A percentile compares a stretch with the other conserved stretches of the same genome.
Evolutionary conservation across 2,329 filamentous ascomycete species (phyloP).

Genomic region (Fusarium subtropicale): DNA sequence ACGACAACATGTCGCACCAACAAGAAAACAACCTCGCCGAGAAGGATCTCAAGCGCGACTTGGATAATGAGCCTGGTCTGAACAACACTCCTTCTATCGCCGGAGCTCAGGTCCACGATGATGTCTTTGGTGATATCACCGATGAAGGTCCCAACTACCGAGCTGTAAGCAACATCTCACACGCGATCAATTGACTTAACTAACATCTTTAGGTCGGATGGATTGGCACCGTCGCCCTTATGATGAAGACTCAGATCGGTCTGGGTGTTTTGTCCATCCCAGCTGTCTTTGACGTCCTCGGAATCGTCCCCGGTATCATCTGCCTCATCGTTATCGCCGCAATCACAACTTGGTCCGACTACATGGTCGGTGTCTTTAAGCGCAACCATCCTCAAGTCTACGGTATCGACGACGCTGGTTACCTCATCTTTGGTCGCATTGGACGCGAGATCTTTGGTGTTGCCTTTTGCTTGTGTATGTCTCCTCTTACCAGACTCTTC

Average conservation of each 20-base stretch:
- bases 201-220: slow-evolving; percentile 53
- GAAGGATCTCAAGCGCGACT: slow-evolving; percentile 32
- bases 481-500: rapidly evolving
- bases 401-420: slow-evolving; percentile 64
- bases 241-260: slow-evolving; percentile 62
- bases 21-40: slow-evolving; percentile 22
- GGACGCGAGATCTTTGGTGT: slow-evolving; percentile 58
- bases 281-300: slow-evolving; percentile 58
- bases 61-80: slow-evolving; percentile 18
- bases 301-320: slow-evolving; percentile 61
- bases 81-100: slow-evolving; percentile 10
- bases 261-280: slow-evolving; percentile 62
- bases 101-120: slow-evolving; percentile 39
- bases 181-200: not conserved
- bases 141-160: slow-evolving; percentile 50
- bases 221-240: slow-evolving; percentile 58
- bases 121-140: slow-evolving; percentile 49
- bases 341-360: slow-evolving; percentile 63
- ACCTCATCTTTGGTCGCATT: slow-evolving; percentile 59
- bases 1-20: slow-evolving; percentile 28
- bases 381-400: slow-evolving; percentile 63
- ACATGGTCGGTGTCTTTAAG: slow-evolving; percentile 64
- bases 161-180: slow-evolving; percentile 40
- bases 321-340: slow-evolving; percentile 54
- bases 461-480: slow-evolving; percentile 53